Evolutionary conservation across 805 yeast genomes (phyloP).

Genomic region (Saccharomycopsis fermentans): DNA sequence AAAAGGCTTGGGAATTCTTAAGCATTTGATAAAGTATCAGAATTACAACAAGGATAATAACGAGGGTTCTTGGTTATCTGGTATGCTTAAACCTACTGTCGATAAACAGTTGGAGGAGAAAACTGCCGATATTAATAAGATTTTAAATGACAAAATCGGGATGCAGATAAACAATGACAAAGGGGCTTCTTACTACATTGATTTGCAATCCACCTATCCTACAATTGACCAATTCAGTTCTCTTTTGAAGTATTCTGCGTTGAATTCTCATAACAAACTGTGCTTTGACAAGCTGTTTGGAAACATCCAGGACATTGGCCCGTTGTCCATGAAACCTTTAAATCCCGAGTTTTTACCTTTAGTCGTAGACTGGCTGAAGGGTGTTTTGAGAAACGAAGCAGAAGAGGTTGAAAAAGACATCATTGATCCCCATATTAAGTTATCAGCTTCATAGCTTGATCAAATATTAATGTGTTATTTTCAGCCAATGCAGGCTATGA

Average conservation of each 20-base stretch:
- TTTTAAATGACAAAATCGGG: conserved; percentile 5
- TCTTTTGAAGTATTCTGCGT: conserved; percentile 7
- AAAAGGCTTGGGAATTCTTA: conserved; percentile 7
- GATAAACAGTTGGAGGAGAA: neutral
- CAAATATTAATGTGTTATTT: no score
- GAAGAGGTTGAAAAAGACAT: conserved; percentile 3
- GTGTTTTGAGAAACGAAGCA: conserved; percentile 4
- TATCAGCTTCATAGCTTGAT: neutral
- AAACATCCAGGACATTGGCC: neutral
- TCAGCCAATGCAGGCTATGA: no score
- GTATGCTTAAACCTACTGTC: conserved; percentile 1
- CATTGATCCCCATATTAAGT: neutral
- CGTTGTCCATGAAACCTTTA: neutral
- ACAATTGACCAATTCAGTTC: conserved; percentile 14
- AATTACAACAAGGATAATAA: neutral
- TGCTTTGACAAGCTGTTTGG: neutral
- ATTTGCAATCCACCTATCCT: conserved; percentile 15
- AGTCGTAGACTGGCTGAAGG: conserved; percentile 17
- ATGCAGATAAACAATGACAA: conserved; percentile 14
- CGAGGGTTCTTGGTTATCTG: conserved; percentile 12
- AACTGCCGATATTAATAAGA: conserved; percentile 14
- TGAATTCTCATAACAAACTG: conserved; percentile 2
- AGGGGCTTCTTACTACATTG: conserved; percentile 14
- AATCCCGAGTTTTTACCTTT: conserved; percentile 4
- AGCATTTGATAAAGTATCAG: conserved; percentile 12